Evolutionary conservation across 805 yeast species (phyloP), one percentile per base, ranked within the genome.

Genomic region (Barnettozyma salicaria): DNA sequence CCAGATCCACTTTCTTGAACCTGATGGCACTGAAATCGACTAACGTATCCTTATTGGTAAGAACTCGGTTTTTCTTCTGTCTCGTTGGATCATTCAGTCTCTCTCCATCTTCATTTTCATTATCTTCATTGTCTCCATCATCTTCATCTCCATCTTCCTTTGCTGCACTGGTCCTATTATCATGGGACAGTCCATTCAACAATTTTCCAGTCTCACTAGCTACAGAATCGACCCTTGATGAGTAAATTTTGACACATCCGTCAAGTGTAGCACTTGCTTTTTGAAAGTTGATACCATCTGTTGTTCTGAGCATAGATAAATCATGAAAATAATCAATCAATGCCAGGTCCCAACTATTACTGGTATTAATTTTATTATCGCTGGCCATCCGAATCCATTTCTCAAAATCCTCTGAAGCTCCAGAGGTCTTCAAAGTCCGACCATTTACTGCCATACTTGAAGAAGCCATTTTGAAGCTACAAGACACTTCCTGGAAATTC

Each of bases 191-290:
- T 4, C 95, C 95, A 58, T 84, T 81, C 24, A 88, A 60, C 39
- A 90, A 65, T 49, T 78, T 77, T 2, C 95, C 94, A 0, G 97
- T 88, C 51, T 89, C 97, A 7, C 82, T 79, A 5, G 89, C 94
- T 0, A 87, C 95, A 0, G 95, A 82, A 52, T 89, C 97, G 17
- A 90, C 88, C 50, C 97, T 73, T 12, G 94, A 83, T 10, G 89
- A 76, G 56, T 90, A 90, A 36, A 90, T 86, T 62, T 88, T 88
- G 23, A 89, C 90, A 65, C 97, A 89, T 1, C 97, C 97, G 52
- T 89, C 97, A 17, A 90, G 64, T 1, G 97, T 86, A 3, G 94
- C 87, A 1, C 92, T 78, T 0, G 97, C 97, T 48, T 80, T 76
- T 56, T 86, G 96, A 58, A 90, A 89, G 57, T 88, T 87, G 50